A percentile compares a stretch with the other conserved stretches of the same genome.
phyloP scores from a whole-genome alignment of 371 early-diverging fungal species.

The Thermomucor indicae-seudaticae region DNA sequence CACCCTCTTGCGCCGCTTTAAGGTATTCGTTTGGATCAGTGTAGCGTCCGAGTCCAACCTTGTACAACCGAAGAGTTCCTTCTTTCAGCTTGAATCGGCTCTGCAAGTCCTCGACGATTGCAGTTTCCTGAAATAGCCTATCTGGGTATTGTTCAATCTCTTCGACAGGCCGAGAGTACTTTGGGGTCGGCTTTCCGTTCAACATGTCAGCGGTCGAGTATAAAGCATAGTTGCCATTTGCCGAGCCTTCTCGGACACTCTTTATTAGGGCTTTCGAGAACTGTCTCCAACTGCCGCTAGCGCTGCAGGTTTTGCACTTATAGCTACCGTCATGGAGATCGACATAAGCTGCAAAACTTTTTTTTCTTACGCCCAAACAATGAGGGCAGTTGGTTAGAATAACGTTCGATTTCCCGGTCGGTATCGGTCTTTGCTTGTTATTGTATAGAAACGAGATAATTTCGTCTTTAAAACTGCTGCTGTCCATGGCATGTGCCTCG shows the following conservation, averaged over 20 bases:
- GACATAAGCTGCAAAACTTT: constrained; percentile 35
- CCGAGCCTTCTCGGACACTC: constrained; percentile 1
- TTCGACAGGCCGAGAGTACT: constrained; percentile 16
- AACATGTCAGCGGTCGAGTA: constrained; percentile 3
- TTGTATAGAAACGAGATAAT: constrained; percentile 34
- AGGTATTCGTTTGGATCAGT: constrained; percentile 8
- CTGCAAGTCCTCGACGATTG: constrained; percentile 11
- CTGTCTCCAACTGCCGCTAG: constrained; percentile 5
- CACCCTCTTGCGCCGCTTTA: constrained; percentile 2
- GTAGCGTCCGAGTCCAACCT: constrained; percentile 35
- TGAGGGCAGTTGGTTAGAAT: constrained; percentile 42
- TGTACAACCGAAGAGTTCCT: constrained; percentile 18
- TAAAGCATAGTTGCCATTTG: neutral
- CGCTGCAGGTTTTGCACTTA: constrained; percentile 20
- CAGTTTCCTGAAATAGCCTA: constrained; percentile 9
- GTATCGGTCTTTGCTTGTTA: constrained; percentile 33
- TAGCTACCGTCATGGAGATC: constrained; percentile 32
- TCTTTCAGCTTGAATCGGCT: constrained; percentile 16
- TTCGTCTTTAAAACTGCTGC: too few species aligned
- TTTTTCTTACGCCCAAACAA: constrained; percentile 30
- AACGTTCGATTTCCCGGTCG: constrained; percentile 17
- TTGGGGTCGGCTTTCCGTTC: neutral
- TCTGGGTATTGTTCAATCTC: constrained; percentile 22
- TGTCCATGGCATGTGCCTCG: too few species aligned
- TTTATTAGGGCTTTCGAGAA: neutral